A percentile compares a stretch with the other conserved stretches of the same genome.
These are phyloP conservation scores for Leishmania amazonensis DNA, from an alignment of 208 protist genomes.

Conservation along the genomic window DNA sequence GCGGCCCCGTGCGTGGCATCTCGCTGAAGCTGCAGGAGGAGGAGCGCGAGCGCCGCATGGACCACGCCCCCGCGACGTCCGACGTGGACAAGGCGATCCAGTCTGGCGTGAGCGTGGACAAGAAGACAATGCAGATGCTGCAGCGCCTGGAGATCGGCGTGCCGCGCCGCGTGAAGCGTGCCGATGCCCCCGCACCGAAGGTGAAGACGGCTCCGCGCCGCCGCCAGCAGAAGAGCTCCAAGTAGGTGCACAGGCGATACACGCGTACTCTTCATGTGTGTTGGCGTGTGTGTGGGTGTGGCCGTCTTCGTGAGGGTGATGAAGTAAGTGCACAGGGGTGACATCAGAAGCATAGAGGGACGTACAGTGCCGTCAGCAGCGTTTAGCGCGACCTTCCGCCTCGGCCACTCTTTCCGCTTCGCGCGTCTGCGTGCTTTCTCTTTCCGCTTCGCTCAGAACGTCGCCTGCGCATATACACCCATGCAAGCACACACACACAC, in stretches of 20 bases:
- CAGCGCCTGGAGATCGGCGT: constrained; percentile 84
- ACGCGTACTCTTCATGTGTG: neutral
- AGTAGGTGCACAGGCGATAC: constrained; percentile 8
- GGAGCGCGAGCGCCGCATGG: constrained; percentile 99
- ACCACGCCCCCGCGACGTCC: constrained; percentile 98
- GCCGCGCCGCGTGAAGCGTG: constrained; percentile 67
- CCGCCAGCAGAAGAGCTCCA: constrained; percentile 98
- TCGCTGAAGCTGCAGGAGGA: constrained; percentile 99
- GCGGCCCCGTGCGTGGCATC: constrained; percentile 99
- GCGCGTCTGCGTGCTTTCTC: neutral
- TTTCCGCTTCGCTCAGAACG: neutral
- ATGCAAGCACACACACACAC: neutral
- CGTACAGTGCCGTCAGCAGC: neutral
- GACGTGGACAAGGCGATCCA: constrained; percentile 84
- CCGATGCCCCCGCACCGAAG: constrained; percentile 94
- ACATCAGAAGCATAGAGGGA: neutral
- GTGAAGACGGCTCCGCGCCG: constrained; percentile 98
- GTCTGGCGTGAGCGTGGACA: constrained; percentile 90
- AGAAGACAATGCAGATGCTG: constrained; percentile 88
- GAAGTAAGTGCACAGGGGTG: neutral
- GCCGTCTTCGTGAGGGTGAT: neutral
- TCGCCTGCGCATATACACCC: neutral
- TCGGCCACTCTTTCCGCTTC: neutral
- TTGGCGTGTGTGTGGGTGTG: neutral
- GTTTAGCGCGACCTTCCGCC: neutral